Conservation (phyloP, 225 moss, liverwort and hornwort genomes). For the Physcomitrellopsis africana region DNA sequence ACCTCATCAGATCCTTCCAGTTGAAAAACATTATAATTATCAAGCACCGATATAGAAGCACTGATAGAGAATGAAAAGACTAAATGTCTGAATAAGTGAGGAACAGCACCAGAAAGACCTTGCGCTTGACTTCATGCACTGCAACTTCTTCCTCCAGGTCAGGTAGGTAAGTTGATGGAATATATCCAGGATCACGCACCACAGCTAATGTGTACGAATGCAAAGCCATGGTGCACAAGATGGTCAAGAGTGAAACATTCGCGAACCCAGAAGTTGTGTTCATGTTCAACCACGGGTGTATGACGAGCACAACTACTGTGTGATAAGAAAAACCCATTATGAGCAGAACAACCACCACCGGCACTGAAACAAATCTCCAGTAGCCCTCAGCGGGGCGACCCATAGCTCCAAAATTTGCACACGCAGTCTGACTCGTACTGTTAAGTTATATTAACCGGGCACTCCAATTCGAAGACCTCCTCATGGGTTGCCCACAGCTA, state of each 20-base stretch:
- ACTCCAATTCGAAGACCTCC: slow-evolving; percentile 49
- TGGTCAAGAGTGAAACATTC: slow-evolving; percentile 77
- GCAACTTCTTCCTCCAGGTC: slow-evolving; percentile 81
- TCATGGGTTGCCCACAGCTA: slow-evolving; percentile 37
- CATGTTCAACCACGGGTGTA: slow-evolving; percentile 90
- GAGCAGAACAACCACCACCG: slow-evolving; percentile 79
- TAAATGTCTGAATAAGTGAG: slow-evolving; percentile 32
- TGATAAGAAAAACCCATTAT: slow-evolving; percentile 85
- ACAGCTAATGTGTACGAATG: slow-evolving; percentile 85
- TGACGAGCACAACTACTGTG: slow-evolving; percentile 85
- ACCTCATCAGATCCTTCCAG: slow-evolving; percentile 15
- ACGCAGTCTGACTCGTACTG: slow-evolving; percentile 24
- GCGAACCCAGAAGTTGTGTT: slow-evolving; percentile 74
- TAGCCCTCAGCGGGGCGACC: slow-evolving; percentile 35
- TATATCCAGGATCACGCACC: slow-evolving; percentile 80
- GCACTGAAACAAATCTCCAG: slow-evolving; percentile 85
- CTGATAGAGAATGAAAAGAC: neutral
- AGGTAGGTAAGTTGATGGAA: slow-evolving; percentile 84
- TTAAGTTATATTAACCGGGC: slow-evolving; percentile 30
- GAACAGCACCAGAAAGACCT: slow-evolving; percentile 73
- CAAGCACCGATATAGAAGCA: slow-evolving; percentile 20
- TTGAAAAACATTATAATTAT: neutral
- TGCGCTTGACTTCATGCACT: slow-evolving; percentile 97
- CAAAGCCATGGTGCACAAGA: slow-evolving; percentile 76
- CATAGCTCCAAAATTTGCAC: slow-evolving; percentile 50